Evolutionary conservation across 768 basidiomycete genomes (phyloP).

Genomic region (Pleurotus sapidus): DNA sequence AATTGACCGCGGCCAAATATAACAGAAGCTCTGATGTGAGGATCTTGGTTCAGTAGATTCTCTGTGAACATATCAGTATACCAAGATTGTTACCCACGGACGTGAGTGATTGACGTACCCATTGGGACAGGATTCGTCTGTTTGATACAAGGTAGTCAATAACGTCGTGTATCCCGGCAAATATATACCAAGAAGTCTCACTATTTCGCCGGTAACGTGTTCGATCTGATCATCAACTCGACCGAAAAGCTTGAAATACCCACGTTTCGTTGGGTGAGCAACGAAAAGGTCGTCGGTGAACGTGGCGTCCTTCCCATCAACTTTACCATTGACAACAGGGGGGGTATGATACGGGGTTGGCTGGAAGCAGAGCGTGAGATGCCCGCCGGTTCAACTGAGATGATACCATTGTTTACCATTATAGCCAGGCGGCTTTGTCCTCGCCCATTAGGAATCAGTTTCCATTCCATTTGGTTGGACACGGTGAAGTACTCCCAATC

Average conservation of each 20-base stretch:
- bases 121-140: conserved; percentile 28
- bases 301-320: conserved; percentile 12
- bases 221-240: conserved; percentile 20
- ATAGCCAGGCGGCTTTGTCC: conserved; percentile 16
- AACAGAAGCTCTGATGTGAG: conserved; percentile 17
- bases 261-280: conserved; percentile 21
- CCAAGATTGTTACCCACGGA: no score
- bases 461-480: not conserved
- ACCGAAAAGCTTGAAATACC: conserved; percentile 19
- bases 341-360: conserved; percentile 7
- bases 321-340: conserved; percentile 8
- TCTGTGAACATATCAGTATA: conserved; percentile 10
- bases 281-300: conserved; percentile 19
- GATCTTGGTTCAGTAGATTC: conserved; percentile 15
- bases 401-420: conserved; percentile 5
- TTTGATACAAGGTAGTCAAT: not conserved
- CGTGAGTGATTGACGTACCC: conserved; percentile 10
- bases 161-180: no score
- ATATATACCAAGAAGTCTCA: not conserved
- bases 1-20: conserved; percentile 29
- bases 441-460: conserved; percentile 12
- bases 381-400: no score
- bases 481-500: conserved; percentile 21
- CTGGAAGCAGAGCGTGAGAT: not conserved
- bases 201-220: conserved; percentile 18